These are phyloP conservation scores for Ceratobasidium sp. DNA, from an alignment of 1,284 basidiomycete species.

Conservation along the genomic window DNA sequence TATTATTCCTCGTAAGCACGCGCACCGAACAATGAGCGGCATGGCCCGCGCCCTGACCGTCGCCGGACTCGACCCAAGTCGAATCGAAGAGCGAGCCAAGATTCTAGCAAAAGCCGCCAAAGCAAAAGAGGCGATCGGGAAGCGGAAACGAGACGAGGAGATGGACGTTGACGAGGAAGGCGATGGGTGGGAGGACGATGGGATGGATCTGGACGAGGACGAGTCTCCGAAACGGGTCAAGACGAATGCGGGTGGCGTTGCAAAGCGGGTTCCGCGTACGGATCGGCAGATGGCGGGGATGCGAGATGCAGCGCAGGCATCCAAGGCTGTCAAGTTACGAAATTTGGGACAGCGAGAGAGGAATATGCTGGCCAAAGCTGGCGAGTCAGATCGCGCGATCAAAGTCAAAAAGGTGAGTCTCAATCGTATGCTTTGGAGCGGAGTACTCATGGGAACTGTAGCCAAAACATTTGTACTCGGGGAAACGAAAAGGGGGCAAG, in stretches of 20 bases:
- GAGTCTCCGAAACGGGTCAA: slow-evolving; percentile 71
- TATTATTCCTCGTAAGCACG: slow-evolving; percentile 86
- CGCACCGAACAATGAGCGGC: slow-evolving; percentile 88
- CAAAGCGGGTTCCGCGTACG: slow-evolving; percentile 70
- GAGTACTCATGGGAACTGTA: no score
- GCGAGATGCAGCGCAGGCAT: slow-evolving; percentile 80
- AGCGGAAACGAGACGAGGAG: slow-evolving; percentile 68
- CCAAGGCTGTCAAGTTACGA: slow-evolving; percentile 82
- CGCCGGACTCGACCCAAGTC: slow-evolving; percentile 90
- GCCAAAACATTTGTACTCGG: slow-evolving; percentile 88
- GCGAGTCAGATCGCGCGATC: slow-evolving; percentile 88
- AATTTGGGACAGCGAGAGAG: slow-evolving; percentile 87
- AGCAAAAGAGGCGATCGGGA: slow-evolving; percentile 68
- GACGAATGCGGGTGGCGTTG: slow-evolving; percentile 70
- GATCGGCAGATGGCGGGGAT: slow-evolving; percentile 84
- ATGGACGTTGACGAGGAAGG: slow-evolving; percentile 64
- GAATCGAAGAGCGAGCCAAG: slow-evolving; percentile 88
- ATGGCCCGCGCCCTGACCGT: slow-evolving; percentile 85
- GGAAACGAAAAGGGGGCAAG: slow-evolving; percentile 90
- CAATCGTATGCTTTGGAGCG: no score
- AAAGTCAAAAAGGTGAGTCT: slow-evolving; percentile 80
- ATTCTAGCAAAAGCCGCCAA: slow-evolving; percentile 84
- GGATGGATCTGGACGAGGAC: slow-evolving; percentile 58
- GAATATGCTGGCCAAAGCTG: slow-evolving; percentile 89
- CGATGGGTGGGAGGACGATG: slow-evolving; percentile 52